These are phyloP conservation scores for Alternaria sp. DNA, from an alignment of 2,329 filamentous ascomycete genomes.

Conservation along the genomic window DNA sequence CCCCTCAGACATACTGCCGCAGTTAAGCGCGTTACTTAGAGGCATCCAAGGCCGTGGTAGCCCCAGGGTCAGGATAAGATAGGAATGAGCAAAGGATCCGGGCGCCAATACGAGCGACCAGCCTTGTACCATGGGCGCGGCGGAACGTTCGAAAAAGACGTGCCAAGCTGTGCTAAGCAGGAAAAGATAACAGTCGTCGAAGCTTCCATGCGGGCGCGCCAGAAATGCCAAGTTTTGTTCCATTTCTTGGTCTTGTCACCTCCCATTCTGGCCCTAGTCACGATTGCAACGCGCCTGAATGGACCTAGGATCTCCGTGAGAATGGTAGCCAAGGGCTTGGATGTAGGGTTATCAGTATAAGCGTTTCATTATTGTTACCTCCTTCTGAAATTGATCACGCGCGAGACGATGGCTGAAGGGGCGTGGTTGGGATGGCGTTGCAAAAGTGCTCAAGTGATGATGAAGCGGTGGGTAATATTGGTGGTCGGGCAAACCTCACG, in stretches of 20 bases:
- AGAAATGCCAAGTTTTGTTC: conserved; percentile 4
- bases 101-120: conserved; percentile 21
- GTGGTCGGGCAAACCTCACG: not conserved
- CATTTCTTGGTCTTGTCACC: conserved; percentile 16
- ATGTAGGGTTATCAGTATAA: conserved; percentile 20
- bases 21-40: conserved; percentile 31
- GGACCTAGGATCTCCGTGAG: not conserved
- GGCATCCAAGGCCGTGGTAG: conserved; percentile 31
- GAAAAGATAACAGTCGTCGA: conserved; percentile 28
- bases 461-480: conserved; percentile 1
- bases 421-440: conserved; percentile 10
- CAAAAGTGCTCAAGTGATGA: not conserved
- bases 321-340: conserved; percentile 34
- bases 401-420: conserved; percentile 9
- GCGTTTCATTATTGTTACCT: conserved; percentile 22
- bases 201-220: conserved; percentile 21
- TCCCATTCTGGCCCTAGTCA: conserved; percentile 16
- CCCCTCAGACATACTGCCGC: conserved; percentile 19
- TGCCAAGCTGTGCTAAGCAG: conserved; percentile 32
- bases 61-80: conserved; percentile 27
- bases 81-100: conserved; percentile 30
- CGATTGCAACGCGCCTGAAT: conserved; percentile 1
- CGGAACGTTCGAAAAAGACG: conserved; percentile 31
- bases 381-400: conserved; percentile 20
- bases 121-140: conserved; percentile 15